These are phyloP conservation scores for Deinandra increscens DNA, from an alignment of 129 eudicot genomes.

Conservation along the genomic window DNA sequence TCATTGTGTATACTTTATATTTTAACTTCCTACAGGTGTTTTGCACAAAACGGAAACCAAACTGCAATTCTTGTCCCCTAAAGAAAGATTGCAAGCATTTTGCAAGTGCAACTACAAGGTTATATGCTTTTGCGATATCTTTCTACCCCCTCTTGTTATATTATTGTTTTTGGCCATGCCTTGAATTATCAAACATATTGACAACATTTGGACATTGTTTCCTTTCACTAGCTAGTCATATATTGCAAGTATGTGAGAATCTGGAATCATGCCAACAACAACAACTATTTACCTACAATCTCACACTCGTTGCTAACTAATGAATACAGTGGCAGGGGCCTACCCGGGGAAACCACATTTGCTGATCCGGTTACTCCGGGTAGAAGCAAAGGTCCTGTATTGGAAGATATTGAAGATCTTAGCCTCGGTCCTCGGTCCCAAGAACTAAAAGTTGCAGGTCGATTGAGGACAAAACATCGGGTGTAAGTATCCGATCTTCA, in stretches of 20 bases:
- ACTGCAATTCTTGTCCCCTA: slow-evolving; percentile 33
- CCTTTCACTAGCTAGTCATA: too few species aligned
- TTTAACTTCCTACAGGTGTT: slow-evolving; percentile 26
- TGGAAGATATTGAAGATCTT: slow-evolving; percentile 41
- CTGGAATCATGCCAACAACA: too few species aligned
- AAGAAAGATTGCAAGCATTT: slow-evolving; percentile 31
- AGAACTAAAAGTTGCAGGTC: background rate
- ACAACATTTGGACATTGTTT: too few species aligned
- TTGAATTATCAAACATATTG: too few species aligned
- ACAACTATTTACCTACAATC: too few species aligned
- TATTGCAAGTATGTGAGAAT: background rate
- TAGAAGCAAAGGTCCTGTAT: background rate
- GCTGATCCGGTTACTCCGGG: slow-evolving; percentile 11
- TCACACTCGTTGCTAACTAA: too few species aligned
- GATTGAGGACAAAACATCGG: slow-evolving; percentile 38
- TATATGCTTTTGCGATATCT: background rate
- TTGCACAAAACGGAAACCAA: slow-evolving; percentile 37
- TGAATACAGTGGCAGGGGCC: background rate
- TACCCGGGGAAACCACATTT: background rate
- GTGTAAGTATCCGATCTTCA: slow-evolving; percentile 35
- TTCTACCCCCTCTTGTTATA: too few species aligned
- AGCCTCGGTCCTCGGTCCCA: background rate
- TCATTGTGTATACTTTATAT: background rate
- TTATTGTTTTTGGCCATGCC: too few species aligned
- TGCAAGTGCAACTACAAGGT: slow-evolving; percentile 26